These are phyloP conservation scores for Fistulifera solaris DNA, from an alignment of 108 stramenopile species.

Conservation along the genomic window DNA sequence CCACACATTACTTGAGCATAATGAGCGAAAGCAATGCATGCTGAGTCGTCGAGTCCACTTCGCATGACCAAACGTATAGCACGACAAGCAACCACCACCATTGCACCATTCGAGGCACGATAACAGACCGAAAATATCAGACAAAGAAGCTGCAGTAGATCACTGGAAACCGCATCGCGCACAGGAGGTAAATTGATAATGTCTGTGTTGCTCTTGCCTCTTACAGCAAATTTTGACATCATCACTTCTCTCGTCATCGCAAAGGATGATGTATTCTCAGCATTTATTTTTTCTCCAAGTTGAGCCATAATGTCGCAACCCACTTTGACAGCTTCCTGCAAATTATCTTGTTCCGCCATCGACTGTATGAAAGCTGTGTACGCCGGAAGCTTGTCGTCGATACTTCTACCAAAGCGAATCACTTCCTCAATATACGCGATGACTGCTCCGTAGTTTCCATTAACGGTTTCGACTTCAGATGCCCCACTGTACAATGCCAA, in stretches of 20 bases:
- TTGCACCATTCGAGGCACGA: background rate
- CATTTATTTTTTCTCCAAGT: conserved; percentile 9
- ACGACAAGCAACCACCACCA: background rate
- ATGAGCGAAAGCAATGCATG: conserved; percentile 2
- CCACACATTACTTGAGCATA: conserved; percentile 1
- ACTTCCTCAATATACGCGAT: conserved; percentile 7
- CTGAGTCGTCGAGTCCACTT: background rate
- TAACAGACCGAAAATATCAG: conserved; percentile 1
- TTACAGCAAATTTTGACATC: background rate
- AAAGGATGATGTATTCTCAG: background rate
- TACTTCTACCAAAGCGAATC: background rate
- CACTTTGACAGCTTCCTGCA: conserved; percentile 7
- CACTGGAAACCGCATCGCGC: background rate
- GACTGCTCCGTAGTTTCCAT: conserved; percentile 7
- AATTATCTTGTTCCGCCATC: conserved; percentile 6
- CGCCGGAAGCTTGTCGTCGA: conserved; percentile 14
- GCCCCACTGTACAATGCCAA: conserved; percentile 9
- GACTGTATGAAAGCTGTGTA: conserved; percentile 7
- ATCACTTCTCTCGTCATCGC: background rate
- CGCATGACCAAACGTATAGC: background rate
- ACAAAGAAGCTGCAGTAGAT: background rate
- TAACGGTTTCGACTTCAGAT: conserved; percentile 9
- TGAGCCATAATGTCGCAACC: conserved; percentile 8
- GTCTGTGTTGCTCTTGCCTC: background rate
- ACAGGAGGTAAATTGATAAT: background rate